Base-by-base conservation (phyloP, 208 protist species). In the Naegleria gruberi region DNA sequence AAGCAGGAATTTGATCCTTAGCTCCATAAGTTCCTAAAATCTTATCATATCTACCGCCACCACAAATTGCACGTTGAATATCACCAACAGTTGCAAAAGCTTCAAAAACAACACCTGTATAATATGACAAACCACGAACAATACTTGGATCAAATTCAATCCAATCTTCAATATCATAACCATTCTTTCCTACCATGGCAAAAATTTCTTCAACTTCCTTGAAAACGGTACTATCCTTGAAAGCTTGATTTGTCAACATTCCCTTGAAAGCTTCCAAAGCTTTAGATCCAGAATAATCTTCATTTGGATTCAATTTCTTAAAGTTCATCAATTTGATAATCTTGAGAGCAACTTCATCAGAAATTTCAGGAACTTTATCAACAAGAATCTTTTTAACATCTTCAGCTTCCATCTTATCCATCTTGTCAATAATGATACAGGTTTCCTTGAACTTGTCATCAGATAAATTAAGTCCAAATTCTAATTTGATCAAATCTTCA, bases 31-130 rank as follows among this genome's bases (percentile, higher is more conserved):
- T 96, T 42, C 94, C 95, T 74, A 98, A 93, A 30, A 98, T 94
- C 81, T 95, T 95, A 94, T 99, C 97, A 93, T 99, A 99, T 45
- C 97, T 94, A 46, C 97, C 97, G 40, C 97, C 97, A 47, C 97
- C 97, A 93, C 93, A 98, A 87, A 99, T 95, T 44, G 97, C 97
- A 87, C 97, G 95, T n/a, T 45, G 81, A 65, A 98, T 95, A 91
- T 97, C 96, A 84, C 96, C 96, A 30, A 84, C 44, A 0, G 30
- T 40, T 90, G 98, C 97, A 90, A 98, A 98, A 41, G 94, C 96
- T 92, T 98, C 97, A 92, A 98, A 98, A 4, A 98, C 97, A 88
- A 98, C 96, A 65, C 97, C 97, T 40, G 97, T 98, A 94, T 98
- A 98, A 92, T 98, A 98, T 2, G 97, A 96, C 23, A 98, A 93